phyloP scores from a whole-genome alignment of 106 monocot genomes.

The Allium fistulosum region DNA sequence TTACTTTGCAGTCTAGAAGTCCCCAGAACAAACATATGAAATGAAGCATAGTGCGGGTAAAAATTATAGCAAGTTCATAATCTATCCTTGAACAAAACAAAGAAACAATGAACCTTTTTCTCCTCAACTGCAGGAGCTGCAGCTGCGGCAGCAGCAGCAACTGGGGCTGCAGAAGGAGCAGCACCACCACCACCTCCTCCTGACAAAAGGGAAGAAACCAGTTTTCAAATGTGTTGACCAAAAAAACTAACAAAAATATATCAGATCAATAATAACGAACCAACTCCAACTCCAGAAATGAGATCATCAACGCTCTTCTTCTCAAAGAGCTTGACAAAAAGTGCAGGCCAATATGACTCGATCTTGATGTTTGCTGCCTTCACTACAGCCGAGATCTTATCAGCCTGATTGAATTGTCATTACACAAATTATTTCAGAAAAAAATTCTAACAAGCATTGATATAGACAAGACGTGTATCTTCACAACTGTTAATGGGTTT shows the following conservation, averaged over 20 bases:
- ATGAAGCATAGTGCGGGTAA: too few species aligned
- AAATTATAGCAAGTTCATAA: too few species aligned
- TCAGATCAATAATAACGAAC: background rate
- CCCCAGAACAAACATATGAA: too few species aligned
- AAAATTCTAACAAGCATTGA: too few species aligned
- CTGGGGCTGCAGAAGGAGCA: background rate
- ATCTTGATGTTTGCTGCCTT: slow-evolving; percentile 47
- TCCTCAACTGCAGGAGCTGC: slow-evolving; percentile 1
- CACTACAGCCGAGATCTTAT: slow-evolving; percentile 46
- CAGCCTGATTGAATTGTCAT: slow-evolving; percentile 21
- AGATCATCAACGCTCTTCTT: slow-evolving; percentile 49
- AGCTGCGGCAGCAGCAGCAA: background rate
- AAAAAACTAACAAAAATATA: background rate
- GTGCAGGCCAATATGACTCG: slow-evolving; percentile 58
- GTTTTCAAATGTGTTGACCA: background rate
- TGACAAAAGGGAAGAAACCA: background rate
- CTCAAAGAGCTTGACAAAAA: slow-evolving; percentile 64
- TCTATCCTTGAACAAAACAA: too few species aligned
- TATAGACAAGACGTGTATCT: too few species aligned
- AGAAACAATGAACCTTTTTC: background rate
- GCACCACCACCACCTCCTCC: slow-evolving; percentile 6
- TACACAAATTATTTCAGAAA: too few species aligned
- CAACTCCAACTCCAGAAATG: slow-evolving; percentile 47
- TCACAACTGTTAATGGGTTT: too few species aligned
- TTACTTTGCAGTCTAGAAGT: too few species aligned